A percentile compares a stretch with the other conserved stretches of the same genome.
These are phyloP conservation scores for Teunomyces aglyptinius DNA, from an alignment of 805 yeast species.

Conservation along the genomic window DNA sequence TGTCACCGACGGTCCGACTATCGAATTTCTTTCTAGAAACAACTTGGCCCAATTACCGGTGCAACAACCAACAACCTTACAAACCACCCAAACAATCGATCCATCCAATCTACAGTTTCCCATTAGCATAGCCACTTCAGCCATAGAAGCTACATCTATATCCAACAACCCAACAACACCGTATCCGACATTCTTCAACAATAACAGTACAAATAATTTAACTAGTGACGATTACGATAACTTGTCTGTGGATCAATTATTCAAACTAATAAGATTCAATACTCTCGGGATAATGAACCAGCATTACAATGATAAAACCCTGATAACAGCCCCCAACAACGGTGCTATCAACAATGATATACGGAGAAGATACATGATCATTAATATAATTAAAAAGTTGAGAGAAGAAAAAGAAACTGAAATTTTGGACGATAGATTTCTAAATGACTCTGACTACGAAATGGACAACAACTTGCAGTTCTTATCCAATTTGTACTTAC, in stretches of 20 bases:
- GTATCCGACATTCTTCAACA: constrained; percentile 20
- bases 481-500: constrained; percentile 38
- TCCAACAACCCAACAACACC: constrained; percentile 3
- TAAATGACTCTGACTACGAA: constrained; percentile 33
- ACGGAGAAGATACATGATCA: constrained; percentile 35
- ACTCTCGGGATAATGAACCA: background rate
- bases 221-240: constrained; percentile 41
- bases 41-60: constrained; percentile 1
- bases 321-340: constrained; percentile 3
- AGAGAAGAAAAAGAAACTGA: constrained; percentile 37
- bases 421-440: constrained; percentile 28
- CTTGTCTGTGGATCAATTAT: constrained; percentile 34
- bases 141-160: constrained; percentile 6
- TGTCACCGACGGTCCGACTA: background rate
- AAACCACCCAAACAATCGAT: background rate
- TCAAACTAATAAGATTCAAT: constrained; percentile 33
- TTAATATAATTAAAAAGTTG: constrained; percentile 36
- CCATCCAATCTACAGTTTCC: constrained; percentile 2
- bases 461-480: constrained; percentile 44
- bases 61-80: constrained; percentile 1
- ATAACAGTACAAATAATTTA: constrained; percentile 21
- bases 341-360: constrained; percentile 28
- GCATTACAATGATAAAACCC: background rate
- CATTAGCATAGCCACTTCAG: constrained; percentile 5
- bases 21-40: constrained; percentile 1